These are phyloP conservation scores for Candida smagusa DNA, from an alignment of 1,139 yeast species.

Conservation along the genomic window DNA sequence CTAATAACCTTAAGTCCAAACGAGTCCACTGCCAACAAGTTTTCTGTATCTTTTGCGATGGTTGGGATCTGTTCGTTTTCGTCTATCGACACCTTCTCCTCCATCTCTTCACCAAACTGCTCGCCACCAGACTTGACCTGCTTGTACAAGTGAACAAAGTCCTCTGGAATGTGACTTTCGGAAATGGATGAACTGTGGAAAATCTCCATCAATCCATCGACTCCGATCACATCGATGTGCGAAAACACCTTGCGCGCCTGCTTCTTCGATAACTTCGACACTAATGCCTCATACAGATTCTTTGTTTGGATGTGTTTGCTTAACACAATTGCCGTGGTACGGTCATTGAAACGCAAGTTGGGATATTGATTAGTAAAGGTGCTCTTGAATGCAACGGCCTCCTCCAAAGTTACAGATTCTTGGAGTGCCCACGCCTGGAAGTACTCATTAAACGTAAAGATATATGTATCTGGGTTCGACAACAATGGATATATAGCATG, in stretches of 20 bases:
- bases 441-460: slow-evolving; percentile 36
- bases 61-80: slow-evolving; percentile 25
- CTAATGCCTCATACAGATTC: slow-evolving; percentile 10
- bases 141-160: slow-evolving; percentile 28
- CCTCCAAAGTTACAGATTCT: slow-evolving; percentile 21
- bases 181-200: slow-evolving; percentile 25
- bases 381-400: slow-evolving; percentile 27
- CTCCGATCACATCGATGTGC: slow-evolving; percentile 68
- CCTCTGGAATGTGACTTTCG: slow-evolving; percentile 33
- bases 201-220: slow-evolving; percentile 51
- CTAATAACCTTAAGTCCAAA: slow-evolving; percentile 79
- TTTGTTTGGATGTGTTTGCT: slow-evolving; percentile 12
- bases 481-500: slow-evolving; percentile 51
- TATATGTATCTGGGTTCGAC: slow-evolving; percentile 28
- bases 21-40: slow-evolving; percentile 68
- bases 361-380: slow-evolving; percentile 28
- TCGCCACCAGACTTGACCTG: slow-evolving; percentile 17
- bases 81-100: slow-evolving; percentile 11
- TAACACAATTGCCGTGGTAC: slow-evolving; percentile 42
- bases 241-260: slow-evolving; percentile 42
- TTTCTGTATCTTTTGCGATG: slow-evolving; percentile 52
- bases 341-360: slow-evolving; percentile 34
- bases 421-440: slow-evolving; percentile 34
- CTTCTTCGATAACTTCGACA: slow-evolving; percentile 17
- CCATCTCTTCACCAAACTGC: slow-evolving; percentile 4